Percentiles rank a stretch among this genome's conserved stretches.
Evolutionary conservation across 1,139 yeast species (phyloP).

Genomic region (Hyphopichia buzzinii): DNA sequence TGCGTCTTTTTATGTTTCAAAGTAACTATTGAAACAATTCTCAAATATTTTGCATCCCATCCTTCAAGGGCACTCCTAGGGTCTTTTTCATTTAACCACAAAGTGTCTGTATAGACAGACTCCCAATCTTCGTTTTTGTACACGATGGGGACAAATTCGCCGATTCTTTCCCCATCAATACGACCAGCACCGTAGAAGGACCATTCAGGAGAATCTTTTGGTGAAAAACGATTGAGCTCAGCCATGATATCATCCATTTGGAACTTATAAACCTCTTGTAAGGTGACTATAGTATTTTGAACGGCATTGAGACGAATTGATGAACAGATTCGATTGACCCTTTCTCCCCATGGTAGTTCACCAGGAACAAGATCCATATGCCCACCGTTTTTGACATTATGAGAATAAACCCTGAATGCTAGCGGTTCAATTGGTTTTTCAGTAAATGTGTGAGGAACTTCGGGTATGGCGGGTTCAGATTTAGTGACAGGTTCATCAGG

Average conservation of each 20-base stretch:
- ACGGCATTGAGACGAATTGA: slow-evolving; percentile 28
- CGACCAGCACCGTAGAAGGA: slow-evolving; percentile 33
- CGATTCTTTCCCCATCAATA: slow-evolving; percentile 29
- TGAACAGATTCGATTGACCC: slow-evolving; percentile 22
- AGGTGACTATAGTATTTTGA: slow-evolving; percentile 27
- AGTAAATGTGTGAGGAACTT: slow-evolving; percentile 15
- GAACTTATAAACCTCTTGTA: slow-evolving; percentile 36
- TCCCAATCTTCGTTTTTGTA: slow-evolving; percentile 32
- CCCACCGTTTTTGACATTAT: slow-evolving; percentile 38
- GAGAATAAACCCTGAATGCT: slow-evolving; percentile 35
- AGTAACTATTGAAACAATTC: slow-evolving; percentile 48
- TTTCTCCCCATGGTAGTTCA: slow-evolving; percentile 29
- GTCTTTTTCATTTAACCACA: slow-evolving; percentile 34
- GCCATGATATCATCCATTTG: slow-evolving; percentile 32
- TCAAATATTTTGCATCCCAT: slow-evolving; percentile 54
- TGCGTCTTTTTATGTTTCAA: slow-evolving; percentile 27
- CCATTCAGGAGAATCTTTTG: slow-evolving; percentile 27
- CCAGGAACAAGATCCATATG: slow-evolving; percentile 25
- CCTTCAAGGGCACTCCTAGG: slow-evolving; percentile 34
- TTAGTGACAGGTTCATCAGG: slow-evolving; percentile 13
- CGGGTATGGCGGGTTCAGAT: slow-evolving; percentile 16
- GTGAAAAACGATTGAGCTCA: slow-evolving; percentile 24
- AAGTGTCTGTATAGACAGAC: slow-evolving; percentile 26
- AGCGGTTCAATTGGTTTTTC: slow-evolving; percentile 15
- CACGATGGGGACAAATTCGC: slow-evolving; percentile 37